A percentile compares a stretch with the other conserved stretches of the same genome.
These are phyloP conservation scores for Nannochloris sp. DNA, from an alignment of 139 green algal genomes.

Conservation along the genomic window DNA sequence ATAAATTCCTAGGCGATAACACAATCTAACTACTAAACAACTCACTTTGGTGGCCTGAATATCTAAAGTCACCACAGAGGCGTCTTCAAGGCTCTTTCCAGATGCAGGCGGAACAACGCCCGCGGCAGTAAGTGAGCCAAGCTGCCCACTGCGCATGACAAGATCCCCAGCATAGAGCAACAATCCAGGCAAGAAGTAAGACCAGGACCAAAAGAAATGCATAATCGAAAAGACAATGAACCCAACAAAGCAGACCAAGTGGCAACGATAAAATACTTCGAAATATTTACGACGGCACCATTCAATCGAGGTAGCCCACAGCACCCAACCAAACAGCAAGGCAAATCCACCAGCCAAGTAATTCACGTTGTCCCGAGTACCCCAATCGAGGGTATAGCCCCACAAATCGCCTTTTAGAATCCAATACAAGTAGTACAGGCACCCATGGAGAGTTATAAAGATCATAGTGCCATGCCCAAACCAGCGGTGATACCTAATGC, in stretches of 20 bases:
- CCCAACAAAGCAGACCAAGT: slow-evolving; percentile 29
- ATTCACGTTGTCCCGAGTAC: slow-evolving; percentile 3
- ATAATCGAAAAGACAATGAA: slow-evolving; percentile 23
- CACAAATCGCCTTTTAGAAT: slow-evolving; percentile 14
- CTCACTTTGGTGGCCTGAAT: slow-evolving; percentile 10
- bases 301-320: slow-evolving; percentile 7
- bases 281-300: slow-evolving; percentile 6
- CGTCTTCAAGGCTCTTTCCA: neutral
- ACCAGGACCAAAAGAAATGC: slow-evolving; percentile 22
- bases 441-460: slow-evolving; percentile 15
- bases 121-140: slow-evolving; percentile 17
- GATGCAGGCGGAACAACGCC: neutral
- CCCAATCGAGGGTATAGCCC: neutral
- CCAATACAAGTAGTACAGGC: slow-evolving; percentile 32
- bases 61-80: slow-evolving; percentile 9
- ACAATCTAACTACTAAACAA: neutral
- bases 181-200: slow-evolving; percentile 17
- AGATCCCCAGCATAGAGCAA: slow-evolving; percentile 29
- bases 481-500: slow-evolving; percentile 34
- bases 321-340: slow-evolving; percentile 8
- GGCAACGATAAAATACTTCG: slow-evolving; percentile 20
- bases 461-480: slow-evolving; percentile 30
- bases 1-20: too few relatives aligned
- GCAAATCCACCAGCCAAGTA: slow-evolving; percentile 15
- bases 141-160: slow-evolving; percentile 15